Conservation (phyloP, 2,329 filamentous ascomycete species). For the Aureobasidium namibiae region DNA sequence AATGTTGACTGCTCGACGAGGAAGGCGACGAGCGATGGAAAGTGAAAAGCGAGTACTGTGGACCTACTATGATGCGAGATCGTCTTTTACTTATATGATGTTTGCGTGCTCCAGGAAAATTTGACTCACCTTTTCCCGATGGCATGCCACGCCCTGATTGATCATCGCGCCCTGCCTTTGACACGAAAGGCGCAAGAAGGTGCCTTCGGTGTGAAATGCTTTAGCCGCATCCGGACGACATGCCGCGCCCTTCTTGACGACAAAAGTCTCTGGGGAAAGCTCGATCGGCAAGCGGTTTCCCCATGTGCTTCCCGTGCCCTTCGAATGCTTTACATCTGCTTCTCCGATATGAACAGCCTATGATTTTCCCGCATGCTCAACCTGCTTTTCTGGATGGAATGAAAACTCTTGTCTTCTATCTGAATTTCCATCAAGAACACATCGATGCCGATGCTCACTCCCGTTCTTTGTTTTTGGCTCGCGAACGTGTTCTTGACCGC, state of each 20-base stretch:
- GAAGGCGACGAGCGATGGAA: constrained; percentile 7
- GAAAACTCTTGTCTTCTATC: no score
- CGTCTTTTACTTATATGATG: not conserved
- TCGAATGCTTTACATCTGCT: not conserved
- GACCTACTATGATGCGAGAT: not conserved
- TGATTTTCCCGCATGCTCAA: not conserved
- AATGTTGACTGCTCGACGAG: not conserved
- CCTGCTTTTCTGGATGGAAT: constrained; percentile 2
- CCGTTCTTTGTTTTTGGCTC: constrained; percentile 2
- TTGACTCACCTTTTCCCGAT: constrained; percentile 8
- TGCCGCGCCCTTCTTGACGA: not conserved
- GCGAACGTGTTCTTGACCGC: not conserved
- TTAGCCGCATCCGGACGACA: not conserved
- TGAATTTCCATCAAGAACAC: not conserved
- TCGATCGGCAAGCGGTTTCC: not conserved
- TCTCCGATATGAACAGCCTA: not conserved
- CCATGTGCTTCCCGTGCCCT: not conserved
- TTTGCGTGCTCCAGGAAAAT: not conserved
- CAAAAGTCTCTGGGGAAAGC: not conserved
- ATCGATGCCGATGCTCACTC: not conserved
- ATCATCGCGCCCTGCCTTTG: constrained; percentile 6
- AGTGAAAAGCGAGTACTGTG: constrained; percentile 4
- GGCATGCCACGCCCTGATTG: constrained; percentile 4
- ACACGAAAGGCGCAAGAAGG: constrained; percentile 5
- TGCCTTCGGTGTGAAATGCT: not conserved